Evolutionary conservation across 2,329 filamentous ascomycete genomes (phyloP).

Genomic region (Colletotrichum sp.): DNA sequence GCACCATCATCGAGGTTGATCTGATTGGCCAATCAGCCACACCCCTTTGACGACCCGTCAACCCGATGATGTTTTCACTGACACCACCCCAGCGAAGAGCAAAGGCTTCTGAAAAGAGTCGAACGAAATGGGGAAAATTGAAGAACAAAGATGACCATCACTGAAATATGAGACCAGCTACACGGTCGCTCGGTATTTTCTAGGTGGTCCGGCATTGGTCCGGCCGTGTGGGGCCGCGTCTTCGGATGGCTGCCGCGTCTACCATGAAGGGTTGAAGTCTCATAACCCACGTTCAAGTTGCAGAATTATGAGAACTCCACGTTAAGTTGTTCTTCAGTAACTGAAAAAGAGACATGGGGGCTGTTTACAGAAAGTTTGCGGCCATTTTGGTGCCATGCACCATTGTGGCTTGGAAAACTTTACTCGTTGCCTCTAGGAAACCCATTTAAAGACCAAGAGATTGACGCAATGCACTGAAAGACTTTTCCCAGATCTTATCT

Average conservation of each 20-base stretch:
- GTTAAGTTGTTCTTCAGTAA: not conserved
- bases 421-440: not conserved
- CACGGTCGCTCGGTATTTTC: not conserved
- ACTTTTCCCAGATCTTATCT: fast-evolving
- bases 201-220: not conserved
- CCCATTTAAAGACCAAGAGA: not conserved
- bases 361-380: not conserved
- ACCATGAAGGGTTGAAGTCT: not conserved
- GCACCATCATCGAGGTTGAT: not conserved
- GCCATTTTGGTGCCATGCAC: not conserved
- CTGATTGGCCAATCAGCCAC: conserved; percentile 14
- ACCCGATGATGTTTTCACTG: not conserved
- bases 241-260: not conserved
- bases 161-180: not conserved
- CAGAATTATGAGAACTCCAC: not conserved
- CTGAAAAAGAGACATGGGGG: not conserved
- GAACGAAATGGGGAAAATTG: not conserved
- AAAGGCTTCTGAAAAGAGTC: not conserved
- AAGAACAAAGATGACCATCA: fast-evolving
- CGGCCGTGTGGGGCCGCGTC: not conserved
- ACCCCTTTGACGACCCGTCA: not conserved
- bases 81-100: not conserved
- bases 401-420: not conserved
- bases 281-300: not conserved
- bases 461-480: not conserved